phyloP scores from a whole-genome alignment of 108 stramenopile species.

The Epithemia pelagica region DNA sequence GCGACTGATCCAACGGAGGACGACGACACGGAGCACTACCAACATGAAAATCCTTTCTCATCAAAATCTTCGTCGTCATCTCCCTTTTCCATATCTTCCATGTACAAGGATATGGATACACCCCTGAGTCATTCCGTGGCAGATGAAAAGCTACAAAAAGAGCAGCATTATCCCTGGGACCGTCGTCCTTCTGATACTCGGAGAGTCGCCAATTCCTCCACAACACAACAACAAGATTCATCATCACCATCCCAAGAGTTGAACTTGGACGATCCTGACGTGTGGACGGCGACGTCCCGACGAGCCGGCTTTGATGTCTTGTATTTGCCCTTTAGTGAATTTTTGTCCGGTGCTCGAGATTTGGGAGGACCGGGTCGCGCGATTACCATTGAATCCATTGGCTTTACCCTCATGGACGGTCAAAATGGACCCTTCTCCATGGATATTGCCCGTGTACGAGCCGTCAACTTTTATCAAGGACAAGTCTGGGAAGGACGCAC shows the following conservation, averaged over 20 bases:
- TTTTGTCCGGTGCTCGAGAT: not conserved
- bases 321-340: not conserved
- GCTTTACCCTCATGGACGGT: slow-evolving; percentile 80
- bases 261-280: not conserved
- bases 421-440: slow-evolving; percentile 70
- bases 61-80: not conserved
- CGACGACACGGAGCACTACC: not conserved
- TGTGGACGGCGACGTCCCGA: no score
- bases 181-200: no score
- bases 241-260: not conserved
- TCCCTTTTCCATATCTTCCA: not conserved
- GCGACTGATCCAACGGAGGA: not conserved
- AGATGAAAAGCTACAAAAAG: no score
- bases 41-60: no score
- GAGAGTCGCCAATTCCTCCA: not conserved
- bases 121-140: no score
- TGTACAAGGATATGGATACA: not conserved
- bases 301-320: not conserved
- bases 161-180: no score
- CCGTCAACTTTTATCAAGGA: slow-evolving; percentile 52
- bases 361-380: slow-evolving; percentile 40
- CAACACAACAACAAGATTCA: not conserved
- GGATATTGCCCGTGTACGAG: slow-evolving; percentile 67
- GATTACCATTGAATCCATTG: slow-evolving; percentile 57
- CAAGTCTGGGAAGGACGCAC: slow-evolving; percentile 6